Evolutionary conservation across 75 land plant species (phyloP), one percentile per base, ranked within the genome.

Genomic region (Pinus albicaulis): DNA sequence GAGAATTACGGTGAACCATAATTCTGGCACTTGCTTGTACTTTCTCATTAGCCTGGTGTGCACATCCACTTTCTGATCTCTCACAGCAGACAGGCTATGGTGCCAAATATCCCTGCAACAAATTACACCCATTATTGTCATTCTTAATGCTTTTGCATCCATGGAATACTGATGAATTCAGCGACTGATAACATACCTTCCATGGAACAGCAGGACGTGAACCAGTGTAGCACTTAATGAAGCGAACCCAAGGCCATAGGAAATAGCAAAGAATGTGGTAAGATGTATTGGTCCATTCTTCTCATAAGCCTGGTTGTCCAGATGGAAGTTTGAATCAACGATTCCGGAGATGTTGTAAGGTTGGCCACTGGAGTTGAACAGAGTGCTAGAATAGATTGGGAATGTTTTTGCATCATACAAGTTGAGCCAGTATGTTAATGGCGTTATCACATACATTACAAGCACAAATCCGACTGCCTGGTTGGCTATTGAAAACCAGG

Each of bases 171-270:
- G 76, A 19, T 74, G 19, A 22, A 17, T 19, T 34, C n/a, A n/a
- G 60, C 3, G 56, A 7, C 19, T 41, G 19, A 26, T n/a, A 48
- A 24, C 76, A 84, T 76, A 92, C 92, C 81, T 86, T 82, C 95
- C 95, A 81, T 92, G 90, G 76, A 90, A 92, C n/a, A 90, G 81
- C 3, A 71, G 25, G n/a, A 92, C 93, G 81, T 90, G 95, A 17
- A 78, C 76, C 20, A 88, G 25, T 10, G 93, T 88, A 1, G 95
- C 92, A 41, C 85, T 76, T 0, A 92, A 71, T 0, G 90, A 79
- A 70, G 95, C 95, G 80, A 92, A 92, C 10, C 95, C 87, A 55
- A 92, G 78, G 17, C 93, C 95, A 78, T 92, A 88, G 34, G 89
- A 74, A 73, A 88, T 60, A 3, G 84, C 92, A 74, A 90, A 90